Evolutionary conservation across 306 rosid species (phyloP).

Genomic region (Canavalia ensiformis): DNA sequence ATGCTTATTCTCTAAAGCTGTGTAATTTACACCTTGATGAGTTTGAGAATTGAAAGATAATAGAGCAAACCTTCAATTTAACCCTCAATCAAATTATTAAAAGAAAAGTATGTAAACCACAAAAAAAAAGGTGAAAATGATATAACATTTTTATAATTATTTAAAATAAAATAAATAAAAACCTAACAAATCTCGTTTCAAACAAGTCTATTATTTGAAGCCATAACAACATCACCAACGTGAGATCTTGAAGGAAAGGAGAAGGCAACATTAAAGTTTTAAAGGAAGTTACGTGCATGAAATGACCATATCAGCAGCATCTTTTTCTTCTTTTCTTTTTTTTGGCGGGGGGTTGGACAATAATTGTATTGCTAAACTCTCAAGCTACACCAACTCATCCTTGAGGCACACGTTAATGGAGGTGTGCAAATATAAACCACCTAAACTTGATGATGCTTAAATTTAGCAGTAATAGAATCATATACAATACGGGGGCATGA

Average conservation of each 20-base stretch:
- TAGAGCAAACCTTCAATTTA: background rate
- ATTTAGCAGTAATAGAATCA: background rate
- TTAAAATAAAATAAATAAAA: background rate
- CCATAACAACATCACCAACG: background rate
- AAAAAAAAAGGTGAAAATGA: background rate
- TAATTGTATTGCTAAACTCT: background rate
- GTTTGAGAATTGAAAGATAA: background rate
- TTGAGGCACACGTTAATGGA: background rate
- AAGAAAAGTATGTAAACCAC: background rate
- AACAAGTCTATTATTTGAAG: background rate
- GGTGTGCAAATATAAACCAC: background rate
- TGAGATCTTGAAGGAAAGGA: background rate
- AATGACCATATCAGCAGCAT: constrained; percentile 6
- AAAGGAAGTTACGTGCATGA: background rate
- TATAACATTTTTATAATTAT: background rate
- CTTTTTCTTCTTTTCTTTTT: too few relatives aligned
- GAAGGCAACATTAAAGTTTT: background rate
- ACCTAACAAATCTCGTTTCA: background rate
- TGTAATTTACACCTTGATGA: background rate
- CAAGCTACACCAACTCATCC: background rate
- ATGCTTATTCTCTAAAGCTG: background rate
- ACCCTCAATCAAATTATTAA: background rate
- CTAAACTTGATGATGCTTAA: constrained; percentile 4
- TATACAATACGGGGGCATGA: background rate
- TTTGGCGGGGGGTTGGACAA: too few relatives aligned